Base-by-base conservation (phyloP, 2,329 filamentous ascomycete species). In the Fusarium camptoceras region DNA sequence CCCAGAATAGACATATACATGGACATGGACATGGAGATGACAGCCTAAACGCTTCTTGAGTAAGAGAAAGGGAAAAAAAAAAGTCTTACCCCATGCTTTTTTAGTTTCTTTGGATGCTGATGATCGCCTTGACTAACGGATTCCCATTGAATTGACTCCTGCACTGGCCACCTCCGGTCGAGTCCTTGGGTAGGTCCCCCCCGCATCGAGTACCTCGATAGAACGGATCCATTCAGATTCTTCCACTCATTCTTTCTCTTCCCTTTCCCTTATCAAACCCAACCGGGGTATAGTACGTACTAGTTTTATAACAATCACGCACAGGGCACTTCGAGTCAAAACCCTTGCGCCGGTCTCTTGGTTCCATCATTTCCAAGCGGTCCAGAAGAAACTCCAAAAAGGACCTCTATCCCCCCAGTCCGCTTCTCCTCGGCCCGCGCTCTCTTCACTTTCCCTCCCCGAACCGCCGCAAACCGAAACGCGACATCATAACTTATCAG, bases 391-490 rank as follows among this genome's bases (percentile, higher is more conserved):
- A 75, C 64, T 70, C 73, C 73, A 75, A 75, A 75, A 75, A 75
- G 53, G 71, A 57, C 68, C 41, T 64, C 48, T 44, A 61, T 55
- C 66, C 70, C 67, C 70, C 67, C 70, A 59, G 68, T 70, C 57
- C 71, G 72, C 71, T 74, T 72, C 73, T 67, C 67, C 31, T 74
- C 72, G 72, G 73, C 73, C 74, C 71, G 70, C 64, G 64, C 55
- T 60, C 57, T 57, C 60, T 59, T 59, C 68, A 66, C 74, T 41
- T 71, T 67, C 65, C 76, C 76, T 78, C 71, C 54, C 67, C 68
- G 67, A 78, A 74, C 79, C 78, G 79, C 76, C 69, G 75, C 79
- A 76, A 80, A 76, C 79, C 78, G 78, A 77, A 73, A 56, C 61
- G 65, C 55, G 60, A 62, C 64, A 66, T 59, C 56, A 66, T 63